These are phyloP conservation scores for Cercospora zeina DNA, from an alignment of 2,329 filamentous ascomycete genomes.

Conservation along the genomic window DNA sequence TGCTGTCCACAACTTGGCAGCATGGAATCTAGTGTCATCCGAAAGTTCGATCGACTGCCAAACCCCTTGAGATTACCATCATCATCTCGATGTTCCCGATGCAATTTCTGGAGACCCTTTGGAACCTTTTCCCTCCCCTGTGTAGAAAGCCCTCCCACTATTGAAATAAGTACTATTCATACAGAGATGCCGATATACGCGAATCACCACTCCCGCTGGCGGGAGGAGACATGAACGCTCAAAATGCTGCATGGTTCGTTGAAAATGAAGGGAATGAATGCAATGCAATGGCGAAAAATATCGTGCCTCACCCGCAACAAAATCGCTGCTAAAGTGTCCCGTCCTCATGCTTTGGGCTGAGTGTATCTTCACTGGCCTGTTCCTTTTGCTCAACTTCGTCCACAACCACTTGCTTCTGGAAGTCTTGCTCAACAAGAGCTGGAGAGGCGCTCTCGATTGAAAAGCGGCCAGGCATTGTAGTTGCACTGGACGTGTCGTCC, in stretches of 20 bases:
- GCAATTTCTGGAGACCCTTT: background rate
- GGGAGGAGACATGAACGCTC: slow-evolving; percentile 8
- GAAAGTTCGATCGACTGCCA: background rate
- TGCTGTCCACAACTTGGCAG: background rate
- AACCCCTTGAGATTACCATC: background rate
- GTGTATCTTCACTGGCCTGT: slow-evolving; percentile 10
- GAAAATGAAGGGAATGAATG: slow-evolving; percentile 1
- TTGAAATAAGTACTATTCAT: background rate
- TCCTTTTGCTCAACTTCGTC: slow-evolving; percentile 25
- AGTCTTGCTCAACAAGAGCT: background rate
- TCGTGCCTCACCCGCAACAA: background rate
- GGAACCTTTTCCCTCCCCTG: background rate
- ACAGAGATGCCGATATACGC: slow-evolving; percentile 3
- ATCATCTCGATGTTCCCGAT: background rate
- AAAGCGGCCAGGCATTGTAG: slow-evolving; percentile 19
- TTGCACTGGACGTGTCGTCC: slow-evolving; percentile 12
- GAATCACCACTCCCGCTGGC: slow-evolving; percentile 1
- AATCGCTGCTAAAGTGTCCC: slow-evolving; percentile 15
- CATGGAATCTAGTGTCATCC: background rate
- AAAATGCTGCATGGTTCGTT: slow-evolving; percentile 2
- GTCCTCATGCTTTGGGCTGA: slow-evolving; percentile 14
- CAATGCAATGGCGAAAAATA: background rate
- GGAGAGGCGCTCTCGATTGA: background rate
- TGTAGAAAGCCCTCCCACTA: background rate
- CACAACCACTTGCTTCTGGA: slow-evolving; percentile 17